Percentiles rank a stretch among this genome's conserved stretches.
These are phyloP conservation scores for Gossypium trilobum DNA, from an alignment of 441 rosid species.

Conservation along the genomic window DNA sequence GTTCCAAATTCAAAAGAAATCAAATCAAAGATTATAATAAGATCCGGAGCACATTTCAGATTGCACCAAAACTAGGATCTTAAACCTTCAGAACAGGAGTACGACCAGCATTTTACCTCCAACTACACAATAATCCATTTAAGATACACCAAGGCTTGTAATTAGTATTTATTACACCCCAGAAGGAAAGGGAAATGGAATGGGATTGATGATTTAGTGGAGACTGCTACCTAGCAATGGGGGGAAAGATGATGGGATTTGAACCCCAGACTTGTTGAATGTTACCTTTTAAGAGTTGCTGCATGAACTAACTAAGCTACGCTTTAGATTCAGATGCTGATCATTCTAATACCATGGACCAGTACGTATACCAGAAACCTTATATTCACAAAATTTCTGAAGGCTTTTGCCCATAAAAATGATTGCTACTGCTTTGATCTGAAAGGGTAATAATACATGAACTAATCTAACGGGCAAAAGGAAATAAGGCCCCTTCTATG, in stretches of 20 bases:
- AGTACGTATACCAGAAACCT: constrained; percentile 22
- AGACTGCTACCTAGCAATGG: no score
- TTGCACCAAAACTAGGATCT: neutral
- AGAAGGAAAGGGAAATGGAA: neutral
- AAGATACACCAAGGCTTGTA: neutral
- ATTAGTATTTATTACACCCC: neutral
- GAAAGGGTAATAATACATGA: constrained; percentile 39
- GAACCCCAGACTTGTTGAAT: neutral
- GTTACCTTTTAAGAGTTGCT: neutral
- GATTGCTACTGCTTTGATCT: constrained; percentile 34
- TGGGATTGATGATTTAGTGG: no score
- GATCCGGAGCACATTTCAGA: neutral
- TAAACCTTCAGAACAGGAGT: neutral
- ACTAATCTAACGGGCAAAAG: constrained; percentile 39
- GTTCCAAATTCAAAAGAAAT: neutral
- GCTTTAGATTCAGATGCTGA: neutral
- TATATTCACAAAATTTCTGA: constrained; percentile 49
- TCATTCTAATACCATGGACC: constrained; percentile 17
- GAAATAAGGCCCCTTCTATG: constrained; percentile 27
- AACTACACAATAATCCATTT: neutral
- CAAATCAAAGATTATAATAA: neutral
- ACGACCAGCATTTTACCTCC: neutral
- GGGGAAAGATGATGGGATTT: neutral
- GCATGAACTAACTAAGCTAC: neutral
- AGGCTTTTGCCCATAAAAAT: constrained; percentile 46